These are phyloP conservation scores for Eucalyptus cloeziana DNA, from an alignment of 345 rosid species.

Conservation along the genomic window DNA sequence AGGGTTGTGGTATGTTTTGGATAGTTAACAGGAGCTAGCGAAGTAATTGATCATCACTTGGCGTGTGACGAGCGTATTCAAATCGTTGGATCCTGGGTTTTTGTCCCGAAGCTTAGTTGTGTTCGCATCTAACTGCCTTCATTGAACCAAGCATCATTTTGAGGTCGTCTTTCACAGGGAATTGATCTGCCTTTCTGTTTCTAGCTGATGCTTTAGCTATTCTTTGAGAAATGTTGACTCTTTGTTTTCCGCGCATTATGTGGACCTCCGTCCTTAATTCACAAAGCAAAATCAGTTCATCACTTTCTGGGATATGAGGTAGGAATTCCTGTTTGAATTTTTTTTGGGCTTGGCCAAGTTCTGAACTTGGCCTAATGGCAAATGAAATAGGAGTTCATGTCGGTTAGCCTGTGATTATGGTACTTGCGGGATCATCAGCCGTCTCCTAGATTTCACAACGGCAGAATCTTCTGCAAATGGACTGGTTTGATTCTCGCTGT, in stretches of 20 bases:
- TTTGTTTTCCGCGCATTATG: not conserved
- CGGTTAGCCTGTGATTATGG: not conserved
- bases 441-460: not conserved
- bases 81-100: not conserved
- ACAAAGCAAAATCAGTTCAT: not conserved
- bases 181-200: not conserved
- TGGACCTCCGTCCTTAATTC: not conserved
- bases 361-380: not conserved
- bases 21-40: not conserved
- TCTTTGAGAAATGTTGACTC: not conserved
- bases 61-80: not conserved
- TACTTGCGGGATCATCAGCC: not conserved
- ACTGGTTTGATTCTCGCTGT: not conserved
- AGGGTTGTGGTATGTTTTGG: not conserved
- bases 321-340: not conserved
- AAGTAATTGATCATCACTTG: not conserved
- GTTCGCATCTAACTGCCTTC: not conserved
- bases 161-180: not conserved
- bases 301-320: not conserved
- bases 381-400: not conserved
- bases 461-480: not conserved
- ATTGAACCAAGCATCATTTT: not conserved
- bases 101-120: not conserved
- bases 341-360: not conserved
- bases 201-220: not conserved